Evolutionary conservation across 805 yeast genomes (phyloP).

Genomic region (Candida khao-thaluensis): DNA sequence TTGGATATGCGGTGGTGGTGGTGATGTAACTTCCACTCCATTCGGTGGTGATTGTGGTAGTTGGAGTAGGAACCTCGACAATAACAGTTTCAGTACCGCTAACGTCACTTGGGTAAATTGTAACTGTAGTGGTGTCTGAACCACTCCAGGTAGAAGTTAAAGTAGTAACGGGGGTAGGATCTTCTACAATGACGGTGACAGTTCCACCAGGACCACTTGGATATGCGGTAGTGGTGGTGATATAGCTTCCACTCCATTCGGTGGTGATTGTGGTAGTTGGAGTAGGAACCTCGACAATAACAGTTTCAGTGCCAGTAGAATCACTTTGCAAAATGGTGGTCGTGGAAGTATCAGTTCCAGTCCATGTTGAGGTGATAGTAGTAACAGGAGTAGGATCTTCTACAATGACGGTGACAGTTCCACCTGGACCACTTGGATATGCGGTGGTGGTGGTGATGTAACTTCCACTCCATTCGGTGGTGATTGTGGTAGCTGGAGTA

Average conservation of each 20-base stretch:
- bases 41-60: conserved; percentile 17
- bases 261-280: conserved; percentile 12
- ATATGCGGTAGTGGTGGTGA: conserved; percentile 16
- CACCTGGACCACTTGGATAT: no score
- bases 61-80: conserved; percentile 16
- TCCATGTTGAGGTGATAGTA: no score
- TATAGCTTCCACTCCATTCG: conserved; percentile 13
- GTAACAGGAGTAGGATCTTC: no score
- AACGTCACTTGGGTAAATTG: conserved; percentile 10
- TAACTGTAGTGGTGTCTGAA: conserved; percentile 8
- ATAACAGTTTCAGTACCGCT: conserved; percentile 19
- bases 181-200: conserved; percentile 20
- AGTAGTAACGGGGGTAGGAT: conserved; percentile 20
- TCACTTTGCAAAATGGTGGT: background rate
- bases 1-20: conserved; percentile 14
- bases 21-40: conserved; percentile 15
- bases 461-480: no score
- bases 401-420: no score
- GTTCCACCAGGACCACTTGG: conserved; percentile 15
- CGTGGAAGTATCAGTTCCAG: no score
- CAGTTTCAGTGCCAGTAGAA: no score
- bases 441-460: no score
- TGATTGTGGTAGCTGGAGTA: no score
- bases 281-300: no score
- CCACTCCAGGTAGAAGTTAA: conserved; percentile 12